phyloP scores from a whole-genome alignment of 2,329 filamentous ascomycete genomes.

The Xylaria arbuscula region DNA sequence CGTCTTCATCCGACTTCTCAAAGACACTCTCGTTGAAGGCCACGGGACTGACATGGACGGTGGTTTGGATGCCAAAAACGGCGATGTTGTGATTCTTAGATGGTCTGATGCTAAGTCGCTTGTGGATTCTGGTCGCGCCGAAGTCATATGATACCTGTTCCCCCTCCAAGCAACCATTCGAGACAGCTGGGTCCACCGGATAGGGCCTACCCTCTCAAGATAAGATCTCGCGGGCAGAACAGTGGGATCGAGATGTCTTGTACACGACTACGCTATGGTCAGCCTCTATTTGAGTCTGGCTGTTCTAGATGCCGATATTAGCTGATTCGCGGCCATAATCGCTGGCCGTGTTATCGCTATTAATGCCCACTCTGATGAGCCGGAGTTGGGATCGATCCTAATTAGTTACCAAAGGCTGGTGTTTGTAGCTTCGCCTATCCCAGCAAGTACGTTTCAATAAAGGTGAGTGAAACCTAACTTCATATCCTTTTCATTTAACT shows the following conservation, averaged over 20 bases:
- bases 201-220: not conserved
- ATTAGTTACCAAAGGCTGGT: conserved; percentile 18
- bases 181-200: not conserved
- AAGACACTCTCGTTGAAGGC: conserved; percentile 67
- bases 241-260: not conserved
- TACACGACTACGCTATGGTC: not conserved
- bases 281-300: not conserved
- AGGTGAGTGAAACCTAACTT: not conserved
- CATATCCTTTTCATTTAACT: not conserved
- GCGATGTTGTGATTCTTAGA: conserved; percentile 75
- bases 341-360: not conserved
- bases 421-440: not conserved
- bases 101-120: conserved; percentile 78
- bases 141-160: conserved; percentile 66
- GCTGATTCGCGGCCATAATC: not conserved
- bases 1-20: conserved; percentile 83
- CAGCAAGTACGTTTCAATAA: conserved; percentile 3
- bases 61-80: conserved; percentile 66
- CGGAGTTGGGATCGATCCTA: not conserved
- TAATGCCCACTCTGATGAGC: not conserved
- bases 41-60: conserved; percentile 73
- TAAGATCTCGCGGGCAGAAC: not conserved
- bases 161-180: not conserved
- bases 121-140: conserved; percentile 66
- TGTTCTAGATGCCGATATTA: not conserved